Conservation (phyloP, 352 stramenopile genomes). For the Pythium brachiatum region DNA sequence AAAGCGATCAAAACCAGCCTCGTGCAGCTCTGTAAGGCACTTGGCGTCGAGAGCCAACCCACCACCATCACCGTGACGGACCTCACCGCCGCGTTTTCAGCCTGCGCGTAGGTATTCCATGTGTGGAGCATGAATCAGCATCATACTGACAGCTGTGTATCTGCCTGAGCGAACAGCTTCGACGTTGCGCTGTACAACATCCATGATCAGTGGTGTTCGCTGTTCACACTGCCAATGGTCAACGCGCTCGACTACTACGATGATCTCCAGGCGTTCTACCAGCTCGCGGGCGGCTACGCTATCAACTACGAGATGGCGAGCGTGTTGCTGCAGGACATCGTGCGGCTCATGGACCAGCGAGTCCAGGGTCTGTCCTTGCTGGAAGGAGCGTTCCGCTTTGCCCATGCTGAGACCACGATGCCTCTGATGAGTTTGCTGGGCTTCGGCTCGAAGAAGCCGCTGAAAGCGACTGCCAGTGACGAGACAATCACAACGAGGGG, state of each 20-base stretch:
- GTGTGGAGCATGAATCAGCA: background rate
- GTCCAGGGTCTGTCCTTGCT: conserved; percentile 33
- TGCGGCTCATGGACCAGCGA: conserved; percentile 45
- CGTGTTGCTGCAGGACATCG: conserved; percentile 57
- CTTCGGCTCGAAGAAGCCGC: conserved; percentile 35
- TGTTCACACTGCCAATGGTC: conserved; percentile 44
- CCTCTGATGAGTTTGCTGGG: conserved; percentile 68
- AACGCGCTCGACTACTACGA: conserved; percentile 57
- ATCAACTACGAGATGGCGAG: conserved; percentile 80
- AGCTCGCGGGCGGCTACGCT: conserved; percentile 48
- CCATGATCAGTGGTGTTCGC: conserved; percentile 54
- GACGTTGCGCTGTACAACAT: conserved; percentile 60
- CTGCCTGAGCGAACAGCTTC: conserved; percentile 32
- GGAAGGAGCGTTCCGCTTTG: conserved; percentile 57
- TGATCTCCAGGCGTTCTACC: conserved; percentile 70
- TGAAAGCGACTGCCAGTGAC: conserved; percentile 34
- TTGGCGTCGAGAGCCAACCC: conserved; percentile 29
- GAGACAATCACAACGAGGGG: conserved; percentile 40
- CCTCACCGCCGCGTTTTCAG: conserved; percentile 48
- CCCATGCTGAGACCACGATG: conserved; percentile 72
- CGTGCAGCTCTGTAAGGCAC: conserved; percentile 27
- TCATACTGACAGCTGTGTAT: background rate
- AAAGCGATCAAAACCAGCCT: conserved; percentile 32
- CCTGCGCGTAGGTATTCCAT: conserved; percentile 51
- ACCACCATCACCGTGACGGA: conserved; percentile 35